Evolutionary conservation across 2,329 filamentous ascomycete genomes (phyloP).

Genomic region (Colletotrichum nymphaeae): DNA sequence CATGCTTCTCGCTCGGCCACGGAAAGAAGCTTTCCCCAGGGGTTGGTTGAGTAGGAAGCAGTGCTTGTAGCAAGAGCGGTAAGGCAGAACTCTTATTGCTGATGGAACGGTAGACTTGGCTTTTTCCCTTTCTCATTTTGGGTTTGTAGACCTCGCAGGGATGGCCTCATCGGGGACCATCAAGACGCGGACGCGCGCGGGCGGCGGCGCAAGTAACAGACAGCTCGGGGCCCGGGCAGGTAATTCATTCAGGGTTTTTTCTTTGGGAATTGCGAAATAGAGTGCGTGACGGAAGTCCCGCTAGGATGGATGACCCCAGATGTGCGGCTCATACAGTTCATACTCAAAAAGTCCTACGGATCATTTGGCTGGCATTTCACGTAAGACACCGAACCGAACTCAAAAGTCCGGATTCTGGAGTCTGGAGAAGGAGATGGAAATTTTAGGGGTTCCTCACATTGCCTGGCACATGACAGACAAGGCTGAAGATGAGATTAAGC

Average conservation of each 20-base stretch:
- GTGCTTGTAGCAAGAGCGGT: slow-evolving; percentile 17
- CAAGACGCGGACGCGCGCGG: neutral
- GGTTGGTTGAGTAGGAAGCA: neutral
- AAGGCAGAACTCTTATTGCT: neutral
- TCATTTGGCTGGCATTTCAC: neutral
- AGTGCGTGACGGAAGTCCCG: neutral
- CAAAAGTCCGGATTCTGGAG: neutral
- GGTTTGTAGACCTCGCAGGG: neutral
- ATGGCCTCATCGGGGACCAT: neutral
- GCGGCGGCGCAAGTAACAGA: neutral
- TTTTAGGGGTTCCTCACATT: neutral
- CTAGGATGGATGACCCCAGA: neutral
- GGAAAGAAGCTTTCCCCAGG: neutral
- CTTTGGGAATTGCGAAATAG: neutral
- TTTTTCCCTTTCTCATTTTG: neutral
- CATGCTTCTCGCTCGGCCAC: no score
- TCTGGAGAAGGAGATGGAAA: neutral
- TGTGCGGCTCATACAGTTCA: neutral
- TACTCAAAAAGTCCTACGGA: neutral
- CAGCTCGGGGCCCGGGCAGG: neutral
- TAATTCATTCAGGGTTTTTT: neutral
- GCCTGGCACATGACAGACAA: neutral
- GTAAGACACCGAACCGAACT: neutral
- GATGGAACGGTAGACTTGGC: neutral
- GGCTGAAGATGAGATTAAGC: slow-evolving; percentile 8